Evolutionary conservation across 164 flowering plant species (phyloP), one percentile per base, ranked within the genome.

Genomic region (Platanus orientalis): DNA sequence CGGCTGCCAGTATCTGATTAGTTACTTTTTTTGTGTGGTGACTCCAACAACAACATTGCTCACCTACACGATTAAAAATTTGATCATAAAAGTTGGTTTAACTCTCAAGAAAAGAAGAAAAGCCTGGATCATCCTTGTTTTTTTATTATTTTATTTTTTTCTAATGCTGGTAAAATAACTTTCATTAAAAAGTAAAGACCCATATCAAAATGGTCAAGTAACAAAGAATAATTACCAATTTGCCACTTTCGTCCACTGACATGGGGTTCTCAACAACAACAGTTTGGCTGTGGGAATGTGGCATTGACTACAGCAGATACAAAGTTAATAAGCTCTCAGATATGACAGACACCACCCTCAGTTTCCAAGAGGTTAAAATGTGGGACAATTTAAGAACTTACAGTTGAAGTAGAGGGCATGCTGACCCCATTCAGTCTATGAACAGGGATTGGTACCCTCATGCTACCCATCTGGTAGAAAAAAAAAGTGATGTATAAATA

Each of bases 41-140:
- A 92, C 90, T n/a, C 97, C 97, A 42, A 92, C 96, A n/a, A 89
- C 96, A 30, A 92, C 94, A 74, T 89, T 92, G 85, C 87, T 85
- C 66, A 91, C 97, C 97, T 91, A 75, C 50, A 67, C 53, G 39
- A 70, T 61, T 45, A 44, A 59, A 4, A 42, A 13, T 40, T 30
- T 51, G 12, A 54, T 53, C 28, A 54, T 26, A n/a, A 56, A 13
- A 20, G 17, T 42, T 10, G 19, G 40, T 4, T 53, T 39, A 27
- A 16, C 25, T 34, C 45, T 11, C 6, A 20, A 36, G 27, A 21
- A 21, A 20, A 10, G 4, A 26, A 26, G 32, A 11, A 53, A 26
- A 45, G 7, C 21, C 20, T 20, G 26, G 11, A 20, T 49, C 25
- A 49, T n/a, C 1, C 0, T 21, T 34, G 39, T 21, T 13, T 26